Conservation (phyloP, 805 yeast species). For the Jamesozyma jinghongensis region DNA sequence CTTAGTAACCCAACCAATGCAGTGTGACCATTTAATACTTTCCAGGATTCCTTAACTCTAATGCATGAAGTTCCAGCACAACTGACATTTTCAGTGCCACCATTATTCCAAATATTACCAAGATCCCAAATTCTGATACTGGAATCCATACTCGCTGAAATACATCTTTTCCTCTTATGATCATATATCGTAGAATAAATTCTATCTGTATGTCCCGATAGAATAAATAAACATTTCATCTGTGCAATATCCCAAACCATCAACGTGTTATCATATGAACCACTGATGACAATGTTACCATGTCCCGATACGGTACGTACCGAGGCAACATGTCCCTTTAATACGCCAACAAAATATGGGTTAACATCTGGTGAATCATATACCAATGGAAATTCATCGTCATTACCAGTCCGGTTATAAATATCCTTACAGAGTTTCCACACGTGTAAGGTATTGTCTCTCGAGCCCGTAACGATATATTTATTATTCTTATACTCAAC, state of each 20-base stretch:
- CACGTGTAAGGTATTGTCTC: slow-evolving; percentile 75
- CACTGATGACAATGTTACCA: slow-evolving; percentile 77
- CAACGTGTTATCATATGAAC: slow-evolving; percentile 83
- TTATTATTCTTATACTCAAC: slow-evolving; percentile 60
- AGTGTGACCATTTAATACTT: slow-evolving; percentile 77
- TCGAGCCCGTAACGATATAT: slow-evolving; percentile 65
- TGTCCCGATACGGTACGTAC: slow-evolving; percentile 84
- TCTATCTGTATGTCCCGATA: slow-evolving; percentile 77
- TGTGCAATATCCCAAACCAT: slow-evolving; percentile 86
- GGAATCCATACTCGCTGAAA: slow-evolving; percentile 86
- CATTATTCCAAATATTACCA: slow-evolving; percentile 54
- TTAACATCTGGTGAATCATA: slow-evolving; percentile 32
- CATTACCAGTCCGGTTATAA: slow-evolving; percentile 72
- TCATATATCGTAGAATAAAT: slow-evolving; percentile 88
- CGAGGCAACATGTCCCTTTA: slow-evolving; percentile 68
- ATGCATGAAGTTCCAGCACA: slow-evolving; percentile 20
- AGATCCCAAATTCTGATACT: slow-evolving; percentile 87
- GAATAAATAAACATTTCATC: slow-evolving; percentile 60
- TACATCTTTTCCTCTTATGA: slow-evolving; percentile 64
- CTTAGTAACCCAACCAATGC: slow-evolving; percentile 83
- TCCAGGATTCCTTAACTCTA: slow-evolving; percentile 32
- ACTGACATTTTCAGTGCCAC: slow-evolving; percentile 19
- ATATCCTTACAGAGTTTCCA: slow-evolving; percentile 60
- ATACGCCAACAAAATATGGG: slow-evolving; percentile 58
- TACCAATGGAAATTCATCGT: slow-evolving; percentile 36